Conservation (phyloP, 129 eudicot species). For the Glebionis coronaria region DNA sequence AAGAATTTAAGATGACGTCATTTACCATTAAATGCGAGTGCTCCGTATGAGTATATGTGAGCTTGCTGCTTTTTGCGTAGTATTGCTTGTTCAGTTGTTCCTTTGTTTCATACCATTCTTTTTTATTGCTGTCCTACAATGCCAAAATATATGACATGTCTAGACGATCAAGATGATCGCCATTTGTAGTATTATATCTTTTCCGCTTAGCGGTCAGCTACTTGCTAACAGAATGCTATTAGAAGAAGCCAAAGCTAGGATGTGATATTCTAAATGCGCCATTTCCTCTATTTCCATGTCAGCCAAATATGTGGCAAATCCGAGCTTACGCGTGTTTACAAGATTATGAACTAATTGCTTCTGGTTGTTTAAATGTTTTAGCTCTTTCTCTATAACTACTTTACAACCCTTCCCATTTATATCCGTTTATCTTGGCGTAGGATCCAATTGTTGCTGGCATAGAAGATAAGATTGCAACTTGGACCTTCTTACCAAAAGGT, state of each 20-base stretch:
- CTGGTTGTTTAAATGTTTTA: neutral
- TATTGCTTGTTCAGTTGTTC: too few relatives aligned
- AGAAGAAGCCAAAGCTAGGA: neutral
- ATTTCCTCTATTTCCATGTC: neutral
- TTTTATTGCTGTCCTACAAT: too few relatives aligned
- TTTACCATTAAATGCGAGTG: neutral
- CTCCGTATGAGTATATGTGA: neutral
- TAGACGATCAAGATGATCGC: too few relatives aligned
- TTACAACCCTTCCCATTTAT: slow-evolving; percentile 1
- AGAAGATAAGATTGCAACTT: slow-evolving; percentile 88
- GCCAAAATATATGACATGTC: too few relatives aligned
- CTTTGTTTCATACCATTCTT: too few relatives aligned
- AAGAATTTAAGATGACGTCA: neutral
- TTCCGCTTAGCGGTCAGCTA: neutral
- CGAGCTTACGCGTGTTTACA: too few relatives aligned
- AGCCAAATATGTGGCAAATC: neutral
- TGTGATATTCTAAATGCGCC: too few relatives aligned
- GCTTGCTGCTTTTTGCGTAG: too few relatives aligned
- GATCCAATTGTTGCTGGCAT: slow-evolving; percentile 88
- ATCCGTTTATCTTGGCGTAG: slow-evolving; percentile 30
- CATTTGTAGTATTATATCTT: neutral
- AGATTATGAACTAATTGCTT: slow-evolving; percentile 5
- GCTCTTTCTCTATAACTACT: slow-evolving; percentile 3
- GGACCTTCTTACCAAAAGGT: slow-evolving; percentile 99
- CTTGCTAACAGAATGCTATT: neutral